Evolutionary conservation across 2,329 filamentous ascomycete genomes (phyloP).

Genomic region (Fusarium sp.): DNA sequence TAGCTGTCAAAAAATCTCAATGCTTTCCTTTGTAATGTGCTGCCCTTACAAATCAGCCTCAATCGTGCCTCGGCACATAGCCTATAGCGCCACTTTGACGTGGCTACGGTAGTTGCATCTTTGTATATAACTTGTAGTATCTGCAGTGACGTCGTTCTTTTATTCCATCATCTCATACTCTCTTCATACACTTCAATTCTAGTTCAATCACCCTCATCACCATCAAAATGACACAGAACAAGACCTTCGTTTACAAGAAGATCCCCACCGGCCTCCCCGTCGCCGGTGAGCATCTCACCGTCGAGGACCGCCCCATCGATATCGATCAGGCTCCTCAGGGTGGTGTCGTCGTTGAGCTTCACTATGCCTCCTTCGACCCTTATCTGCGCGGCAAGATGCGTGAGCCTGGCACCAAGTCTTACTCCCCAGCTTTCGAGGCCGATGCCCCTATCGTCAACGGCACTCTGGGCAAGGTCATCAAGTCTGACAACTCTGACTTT

Average conservation of each 20-base stretch:
- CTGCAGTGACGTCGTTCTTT: constrained; percentile 29
- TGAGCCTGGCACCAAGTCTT: constrained; percentile 72
- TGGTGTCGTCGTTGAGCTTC: constrained; percentile 79
- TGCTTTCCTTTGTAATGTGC: constrained; percentile 11
- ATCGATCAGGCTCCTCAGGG: constrained; percentile 69
- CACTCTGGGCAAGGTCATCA: constrained; percentile 78
- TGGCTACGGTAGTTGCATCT: constrained; percentile 13
- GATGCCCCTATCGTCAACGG: constrained; percentile 75
- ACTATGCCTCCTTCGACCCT: constrained; percentile 85
- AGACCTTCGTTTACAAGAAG: constrained; percentile 81
- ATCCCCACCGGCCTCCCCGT: constrained; percentile 77
- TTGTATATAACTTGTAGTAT: constrained; percentile 23
- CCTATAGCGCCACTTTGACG: constrained; percentile 22
- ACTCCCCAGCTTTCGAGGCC: constrained; percentile 65
- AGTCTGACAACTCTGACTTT: constrained; percentile 75
- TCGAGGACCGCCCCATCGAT: constrained; percentile 80
- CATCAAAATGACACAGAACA: constrained; percentile 69
- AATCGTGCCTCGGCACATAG: constrained; percentile 22
- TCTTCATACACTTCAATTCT: neutral
- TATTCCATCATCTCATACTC: neutral
- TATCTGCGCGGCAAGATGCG: constrained; percentile 89
- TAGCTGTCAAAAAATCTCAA: constrained; percentile 21
- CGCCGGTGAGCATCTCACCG: constrained; percentile 76
- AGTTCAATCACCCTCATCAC: neutral
- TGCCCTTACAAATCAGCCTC: constrained; percentile 32